Conservation (phyloP, 306 rosid genomes). For the Trifolium pratense region DNA sequence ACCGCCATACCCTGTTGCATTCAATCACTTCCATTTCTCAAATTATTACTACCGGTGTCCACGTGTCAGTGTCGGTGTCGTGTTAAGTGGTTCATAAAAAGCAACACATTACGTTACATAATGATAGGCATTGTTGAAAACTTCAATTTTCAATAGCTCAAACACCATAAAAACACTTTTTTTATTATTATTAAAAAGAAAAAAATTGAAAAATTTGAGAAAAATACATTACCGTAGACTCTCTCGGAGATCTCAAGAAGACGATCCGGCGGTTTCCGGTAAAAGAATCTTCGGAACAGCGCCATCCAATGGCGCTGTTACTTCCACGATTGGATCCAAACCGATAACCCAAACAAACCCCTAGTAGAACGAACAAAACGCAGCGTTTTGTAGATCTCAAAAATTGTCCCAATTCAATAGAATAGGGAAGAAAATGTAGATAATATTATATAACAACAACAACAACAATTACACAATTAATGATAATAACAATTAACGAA, state of each 20-base stretch:
- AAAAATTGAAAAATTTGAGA: neutral
- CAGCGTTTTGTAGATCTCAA: slow-evolving; percentile 53
- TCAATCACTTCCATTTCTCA: neutral
- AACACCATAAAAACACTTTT: neutral
- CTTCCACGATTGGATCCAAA: slow-evolving; percentile 79
- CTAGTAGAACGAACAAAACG: slow-evolving; percentile 42
- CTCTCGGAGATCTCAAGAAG: slow-evolving; percentile 98
- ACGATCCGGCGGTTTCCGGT: slow-evolving; percentile 98
- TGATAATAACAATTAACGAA: too few species aligned
- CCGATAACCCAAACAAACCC: slow-evolving; percentile 45
- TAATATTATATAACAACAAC: neutral
- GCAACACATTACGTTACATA: neutral
- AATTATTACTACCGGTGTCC: neutral
- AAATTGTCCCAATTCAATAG: neutral
- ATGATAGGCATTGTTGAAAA: slow-evolving; percentile 46
- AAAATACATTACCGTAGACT: slow-evolving; percentile 64
- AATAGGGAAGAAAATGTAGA: neutral
- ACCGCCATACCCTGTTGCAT: neutral
- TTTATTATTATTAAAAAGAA: neutral
- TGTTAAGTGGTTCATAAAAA: neutral
- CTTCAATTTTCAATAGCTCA: slow-evolving; percentile 25
- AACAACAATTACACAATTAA: neutral
- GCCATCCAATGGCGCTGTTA: slow-evolving; percentile 98
- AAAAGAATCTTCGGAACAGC: slow-evolving; percentile 94
- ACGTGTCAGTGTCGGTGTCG: neutral